These are phyloP conservation scores for Cutaneotrichosporon sp. DNA, from an alignment of 1,284 basidiomycete genomes.

Conservation along the genomic window DNA sequence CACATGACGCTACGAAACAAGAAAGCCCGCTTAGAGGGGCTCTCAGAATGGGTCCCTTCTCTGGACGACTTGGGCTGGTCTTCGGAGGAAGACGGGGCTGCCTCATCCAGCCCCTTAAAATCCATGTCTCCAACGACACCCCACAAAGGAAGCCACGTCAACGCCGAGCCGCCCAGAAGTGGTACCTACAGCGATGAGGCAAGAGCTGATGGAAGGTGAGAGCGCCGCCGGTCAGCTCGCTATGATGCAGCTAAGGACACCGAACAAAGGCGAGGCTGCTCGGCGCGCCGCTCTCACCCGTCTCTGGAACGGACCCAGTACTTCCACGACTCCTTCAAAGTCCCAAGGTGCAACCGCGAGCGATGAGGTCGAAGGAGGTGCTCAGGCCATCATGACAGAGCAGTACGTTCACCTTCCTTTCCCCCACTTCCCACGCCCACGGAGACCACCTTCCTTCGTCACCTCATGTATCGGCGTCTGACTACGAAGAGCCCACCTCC, in stretches of 20 bases:
- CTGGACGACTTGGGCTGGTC: slow-evolving; percentile 8
- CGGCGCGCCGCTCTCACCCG: not conserved
- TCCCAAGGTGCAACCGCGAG: not conserved
- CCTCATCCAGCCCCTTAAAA: not conserved
- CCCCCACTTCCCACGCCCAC: not conserved
- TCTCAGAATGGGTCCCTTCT: not conserved
- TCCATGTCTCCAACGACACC: not conserved
- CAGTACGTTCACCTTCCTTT: not conserved
- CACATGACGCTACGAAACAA: not conserved
- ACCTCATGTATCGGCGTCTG: too few relatives aligned
- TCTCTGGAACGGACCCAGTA: not conserved
- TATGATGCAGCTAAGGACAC: not conserved
- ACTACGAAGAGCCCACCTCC: too few relatives aligned
- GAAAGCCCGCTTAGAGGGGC: not conserved
- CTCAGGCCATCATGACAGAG: not conserved
- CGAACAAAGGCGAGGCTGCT: slow-evolving; percentile 1
- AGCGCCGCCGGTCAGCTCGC: not conserved
- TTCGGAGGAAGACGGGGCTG: not conserved
- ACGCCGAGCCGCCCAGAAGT: not conserved
- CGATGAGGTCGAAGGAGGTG: not conserved
- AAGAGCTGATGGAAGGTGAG: not conserved
- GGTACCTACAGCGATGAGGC: not conserved
- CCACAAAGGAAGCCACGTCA: not conserved
- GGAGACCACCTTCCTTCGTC: too few relatives aligned
- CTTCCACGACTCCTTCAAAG: not conserved